Evolutionary conservation across 2,329 filamentous ascomycete species (phyloP), one percentile per base, ranked within the genome.

Genomic region (Xylariaceae sp.): DNA sequence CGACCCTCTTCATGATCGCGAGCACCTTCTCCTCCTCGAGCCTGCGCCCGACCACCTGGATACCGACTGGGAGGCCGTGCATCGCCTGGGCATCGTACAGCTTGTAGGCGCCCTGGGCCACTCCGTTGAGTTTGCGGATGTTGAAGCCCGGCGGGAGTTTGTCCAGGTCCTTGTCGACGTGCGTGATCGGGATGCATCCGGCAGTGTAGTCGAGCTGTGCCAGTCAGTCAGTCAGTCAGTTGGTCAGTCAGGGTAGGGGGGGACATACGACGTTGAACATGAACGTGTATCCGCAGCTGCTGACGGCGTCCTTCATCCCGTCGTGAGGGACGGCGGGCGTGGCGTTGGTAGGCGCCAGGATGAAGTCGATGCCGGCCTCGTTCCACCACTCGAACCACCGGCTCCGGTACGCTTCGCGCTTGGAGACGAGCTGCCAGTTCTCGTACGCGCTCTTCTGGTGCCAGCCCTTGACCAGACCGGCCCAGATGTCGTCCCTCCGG

Each of bases 231-330:
- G 9, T 12, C 5, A 7, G 3, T 24, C 14, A 30, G 11, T 9
- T n/a, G 13, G 6, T 15, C 14, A n/a, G n/a, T n/a, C n/a, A n/a
- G n/a, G n/a, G n/a, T n/a, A n/a, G n/a, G n/a, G n/a, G n/a, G 9
- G 21, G 37, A 27, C 77, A 63, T 66, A 85, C 82, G 55, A 96
- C 50, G 54, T 96, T 96, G 68, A 92, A 97, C 40, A 95, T 64
- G 59, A 96, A 95, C 0, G 89, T 96, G 57, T 97, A 96, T 1
- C 88, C 88, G 54, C 89, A 96, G 50, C 82, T 87, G 46, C 83
- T 85, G 31, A 92, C 80, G 3, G 87, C 87, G 52, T 90, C 81
- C 50, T 78, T 77, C 88, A 95, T 96, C 0, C 80, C 88, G 32
- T 81, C 78, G 58, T 94, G 88, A 1, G 88, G 88, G 3, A 94